A percentile compares a stretch with the other conserved stretches of the same genome.
Evolutionary conservation across 1,284 basidiomycete genomes (phyloP).

Genomic region (Cutaneotrichosporon arboriforme): DNA sequence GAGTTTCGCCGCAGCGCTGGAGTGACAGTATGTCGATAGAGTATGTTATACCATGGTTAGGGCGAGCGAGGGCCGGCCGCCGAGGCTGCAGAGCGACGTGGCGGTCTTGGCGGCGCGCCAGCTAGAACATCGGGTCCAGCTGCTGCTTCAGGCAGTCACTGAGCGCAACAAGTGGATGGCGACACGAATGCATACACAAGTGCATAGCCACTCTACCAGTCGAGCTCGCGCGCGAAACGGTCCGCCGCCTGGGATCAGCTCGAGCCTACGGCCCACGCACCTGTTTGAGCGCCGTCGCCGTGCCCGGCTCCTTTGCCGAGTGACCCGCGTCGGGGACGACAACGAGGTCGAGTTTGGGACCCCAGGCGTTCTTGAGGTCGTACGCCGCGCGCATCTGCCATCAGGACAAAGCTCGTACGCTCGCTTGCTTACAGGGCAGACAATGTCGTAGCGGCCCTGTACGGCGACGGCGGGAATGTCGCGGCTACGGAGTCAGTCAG

Average conservation of each 20-base stretch:
- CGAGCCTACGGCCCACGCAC: slow-evolving; percentile 45
- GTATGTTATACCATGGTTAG: not conserved
- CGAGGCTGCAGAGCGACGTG: no score
- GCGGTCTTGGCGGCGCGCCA: no score
- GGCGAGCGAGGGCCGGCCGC: no score
- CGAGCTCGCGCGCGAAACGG: slow-evolving; percentile 4
- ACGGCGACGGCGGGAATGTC: slow-evolving; percentile 77
- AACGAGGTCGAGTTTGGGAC: slow-evolving; percentile 60
- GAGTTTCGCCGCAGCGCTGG: no score
- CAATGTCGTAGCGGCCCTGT: slow-evolving; percentile 60
- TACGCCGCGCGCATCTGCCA: slow-evolving; percentile 51
- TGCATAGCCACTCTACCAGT: slow-evolving; percentile 5
- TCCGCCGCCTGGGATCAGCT: slow-evolving; percentile 3
- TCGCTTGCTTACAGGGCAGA: no score
- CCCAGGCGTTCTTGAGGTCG: slow-evolving; percentile 73
- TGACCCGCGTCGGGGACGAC: slow-evolving; percentile 87
- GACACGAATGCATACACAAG: no score
- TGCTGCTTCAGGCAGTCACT: no score
- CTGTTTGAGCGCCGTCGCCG: slow-evolving; percentile 17
- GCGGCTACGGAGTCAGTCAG: slow-evolving; percentile 44
- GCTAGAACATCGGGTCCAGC: no score
- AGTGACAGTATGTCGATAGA: slow-evolving; percentile 1
- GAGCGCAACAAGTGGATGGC: no score
- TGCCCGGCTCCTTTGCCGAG: slow-evolving; percentile 73
- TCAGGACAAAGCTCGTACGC: slow-evolving; percentile 19